Base-by-base conservation (phyloP, 768 basidiomycete genomes). In the Auriscalpium orientale region DNA sequence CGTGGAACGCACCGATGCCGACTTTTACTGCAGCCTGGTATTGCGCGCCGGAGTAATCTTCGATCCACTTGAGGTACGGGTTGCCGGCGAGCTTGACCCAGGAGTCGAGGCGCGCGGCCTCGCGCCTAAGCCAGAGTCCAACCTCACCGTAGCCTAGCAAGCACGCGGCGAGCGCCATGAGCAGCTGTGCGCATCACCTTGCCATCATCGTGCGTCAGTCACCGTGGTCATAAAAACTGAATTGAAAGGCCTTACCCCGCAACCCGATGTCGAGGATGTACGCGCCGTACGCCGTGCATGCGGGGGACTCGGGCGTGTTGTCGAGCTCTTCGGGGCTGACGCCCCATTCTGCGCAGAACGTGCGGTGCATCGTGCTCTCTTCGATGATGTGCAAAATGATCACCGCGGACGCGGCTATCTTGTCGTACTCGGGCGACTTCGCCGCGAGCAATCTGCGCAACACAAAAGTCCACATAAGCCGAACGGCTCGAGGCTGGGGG, bases 61-160 rank as follows among this genome's bases (percentile, higher is more conserved):
- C 79, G 60, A 88, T 86, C 87, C 87, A 91, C 56, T 72, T 66
- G 45, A 75, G 75, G 68, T 95, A 97, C 5, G 83, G 80, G 64
- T 95, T 95, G 0, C 78, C 81, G 10, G 83, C 78, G 54, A 83
- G 65, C 37, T 74, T 64, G 18, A 87, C 79, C 78, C 83, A 84
- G 20, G 74, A 78, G 22, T 73, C 67, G 10, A 71, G 74, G 43
- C 61, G 63, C 37, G 73, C 65, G 1, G 76, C 78, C 57, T 85
- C 77, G 37, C 76, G 80, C 67, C 83, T 79, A 35, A 98, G 72
- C 85, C 91, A 90, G 43, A 91, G 71, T 1, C 93, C 94, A 0
- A 94, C 91, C 67, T 95, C 90, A 11, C 94, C 94, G 66, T 97
- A 98, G 2, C 94, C 95, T 0, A 95, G 72, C 9, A 95, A 74